Percentiles rank a stretch among this genome's conserved stretches.
These are phyloP conservation scores for Pyrenophora graminea DNA, from an alignment of 2,329 filamentous ascomycete species.

Conservation along the genomic window DNA sequence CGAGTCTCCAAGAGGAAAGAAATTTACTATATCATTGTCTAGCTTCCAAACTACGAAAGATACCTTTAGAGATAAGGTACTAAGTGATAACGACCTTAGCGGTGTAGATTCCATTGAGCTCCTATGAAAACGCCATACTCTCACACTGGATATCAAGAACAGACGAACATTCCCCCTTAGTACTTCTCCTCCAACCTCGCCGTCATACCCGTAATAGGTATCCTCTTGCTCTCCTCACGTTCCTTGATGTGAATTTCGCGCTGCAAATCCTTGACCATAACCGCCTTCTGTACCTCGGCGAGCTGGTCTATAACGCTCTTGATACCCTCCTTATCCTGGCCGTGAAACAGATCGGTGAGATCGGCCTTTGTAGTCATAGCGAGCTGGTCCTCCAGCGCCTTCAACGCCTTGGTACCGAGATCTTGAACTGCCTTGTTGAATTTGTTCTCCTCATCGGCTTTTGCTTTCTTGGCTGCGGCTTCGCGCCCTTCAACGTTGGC, in stretches of 20 bases:
- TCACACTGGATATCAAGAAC: conserved; percentile 8
- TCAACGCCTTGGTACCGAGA: conserved; percentile 45
- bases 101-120: background rate
- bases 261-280: conserved; percentile 25
- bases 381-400: conserved; percentile 49
- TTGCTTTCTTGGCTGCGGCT: conserved; percentile 39
- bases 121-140: conserved; percentile 3
- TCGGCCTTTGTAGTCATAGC: conserved; percentile 42
- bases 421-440: conserved; percentile 30
- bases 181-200: conserved; percentile 41
- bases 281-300: conserved; percentile 40
- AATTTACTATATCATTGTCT: background rate
- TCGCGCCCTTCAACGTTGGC: conserved; percentile 37
- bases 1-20: background rate
- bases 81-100: background rate
- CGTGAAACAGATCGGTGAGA: conserved; percentile 34
- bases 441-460: conserved; percentile 35
- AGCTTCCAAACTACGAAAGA: too few relatives aligned
- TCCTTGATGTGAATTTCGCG: conserved; percentile 25
- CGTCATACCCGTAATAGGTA: conserved; percentile 40
- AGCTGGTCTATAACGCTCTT: conserved; percentile 42
- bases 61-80: background rate
- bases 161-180: conserved; percentile 5
- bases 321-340: conserved; percentile 28
- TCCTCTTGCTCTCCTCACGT: conserved; percentile 19